A percentile compares a stretch with the other conserved stretches of the same genome.
Conservation (phyloP, 2,329 filamentous ascomycete genomes). For the Epicoccum sorghinum region DNA sequence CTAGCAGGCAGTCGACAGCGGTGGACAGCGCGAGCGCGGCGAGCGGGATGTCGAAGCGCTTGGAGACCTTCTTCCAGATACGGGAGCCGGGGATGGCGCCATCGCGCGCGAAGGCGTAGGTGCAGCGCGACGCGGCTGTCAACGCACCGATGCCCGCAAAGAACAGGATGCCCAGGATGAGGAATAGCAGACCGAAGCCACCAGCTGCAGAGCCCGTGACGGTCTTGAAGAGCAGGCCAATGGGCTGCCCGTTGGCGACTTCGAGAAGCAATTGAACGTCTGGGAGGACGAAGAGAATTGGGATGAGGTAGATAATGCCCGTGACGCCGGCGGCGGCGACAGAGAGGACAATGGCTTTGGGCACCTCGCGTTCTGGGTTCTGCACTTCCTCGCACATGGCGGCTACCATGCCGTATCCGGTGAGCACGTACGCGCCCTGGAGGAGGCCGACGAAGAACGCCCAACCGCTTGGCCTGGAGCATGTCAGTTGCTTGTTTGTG, state of each 20-base stretch:
- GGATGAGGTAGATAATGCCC: conserved; percentile 71
- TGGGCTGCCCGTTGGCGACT: conserved; percentile 75
- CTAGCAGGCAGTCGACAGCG: conserved; percentile 71
- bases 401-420: conserved; percentile 73
- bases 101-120: conserved; percentile 77
- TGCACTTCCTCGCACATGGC: conserved; percentile 76
- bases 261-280: conserved; percentile 67
- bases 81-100: conserved; percentile 74
- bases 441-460: conserved; percentile 74
- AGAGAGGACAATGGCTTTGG: conserved; percentile 72
- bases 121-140: conserved; percentile 75
- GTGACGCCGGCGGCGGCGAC: conserved; percentile 71
- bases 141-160: conserved; percentile 78
- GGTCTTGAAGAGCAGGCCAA: conserved; percentile 76
- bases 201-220: conserved; percentile 75
- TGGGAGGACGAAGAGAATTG: conserved; percentile 77
- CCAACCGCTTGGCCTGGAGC: conserved; percentile 66
- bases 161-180: conserved; percentile 77
- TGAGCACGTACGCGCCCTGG: conserved; percentile 67
- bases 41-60: conserved; percentile 70
- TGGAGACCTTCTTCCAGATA: conserved; percentile 70
- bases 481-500: background rate
- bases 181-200: conserved; percentile 76
- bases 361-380: conserved; percentile 70
- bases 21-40: conserved; percentile 73